Percentiles rank a stretch among this genome's conserved stretches.
Evolutionary conservation across 805 yeast genomes (phyloP).

Genomic region (Myxozyma geophila): DNA sequence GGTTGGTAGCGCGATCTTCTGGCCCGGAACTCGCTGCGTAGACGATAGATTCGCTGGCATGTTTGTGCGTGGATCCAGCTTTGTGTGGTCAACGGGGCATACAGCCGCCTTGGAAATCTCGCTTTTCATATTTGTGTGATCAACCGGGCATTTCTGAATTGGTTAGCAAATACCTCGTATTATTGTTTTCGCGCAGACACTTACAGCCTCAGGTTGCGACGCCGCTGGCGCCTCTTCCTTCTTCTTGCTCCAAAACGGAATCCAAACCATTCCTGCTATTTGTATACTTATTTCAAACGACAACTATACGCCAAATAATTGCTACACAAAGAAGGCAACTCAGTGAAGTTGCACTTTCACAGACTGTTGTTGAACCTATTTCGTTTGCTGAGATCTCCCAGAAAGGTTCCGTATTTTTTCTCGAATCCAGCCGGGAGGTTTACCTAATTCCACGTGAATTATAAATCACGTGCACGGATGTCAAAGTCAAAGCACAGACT

Average conservation of each 20-base stretch:
- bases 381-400: too few relatives aligned
- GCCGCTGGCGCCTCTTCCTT: slow-evolving; percentile 1
- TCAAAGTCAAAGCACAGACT: too few relatives aligned
- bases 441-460: too few relatives aligned
- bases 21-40: slow-evolving; percentile 88
- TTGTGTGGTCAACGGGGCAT: slow-evolving; percentile 51
- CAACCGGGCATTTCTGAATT: slow-evolving; percentile 50
- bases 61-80: slow-evolving; percentile 37
- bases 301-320: neutral
- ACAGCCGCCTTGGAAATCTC: slow-evolving; percentile 7
- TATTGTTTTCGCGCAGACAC: neutral
- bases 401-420: too few relatives aligned
- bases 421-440: too few relatives aligned
- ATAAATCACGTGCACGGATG: too few relatives aligned
- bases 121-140: slow-evolving; percentile 43
- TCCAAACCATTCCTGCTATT: slow-evolving; percentile 30
- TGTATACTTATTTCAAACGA: neutral
- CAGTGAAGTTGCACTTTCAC: too few relatives aligned
- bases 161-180: neutral
- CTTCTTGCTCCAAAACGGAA: slow-evolving; percentile 32
- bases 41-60: slow-evolving; percentile 49
- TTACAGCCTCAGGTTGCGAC: neutral
- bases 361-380: too few relatives aligned
- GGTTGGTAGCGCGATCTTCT: slow-evolving; percentile 75
- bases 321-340: too few relatives aligned